phyloP scores from a whole-genome alignment of 805 yeast species.

The Candida sonorensis region DNA sequence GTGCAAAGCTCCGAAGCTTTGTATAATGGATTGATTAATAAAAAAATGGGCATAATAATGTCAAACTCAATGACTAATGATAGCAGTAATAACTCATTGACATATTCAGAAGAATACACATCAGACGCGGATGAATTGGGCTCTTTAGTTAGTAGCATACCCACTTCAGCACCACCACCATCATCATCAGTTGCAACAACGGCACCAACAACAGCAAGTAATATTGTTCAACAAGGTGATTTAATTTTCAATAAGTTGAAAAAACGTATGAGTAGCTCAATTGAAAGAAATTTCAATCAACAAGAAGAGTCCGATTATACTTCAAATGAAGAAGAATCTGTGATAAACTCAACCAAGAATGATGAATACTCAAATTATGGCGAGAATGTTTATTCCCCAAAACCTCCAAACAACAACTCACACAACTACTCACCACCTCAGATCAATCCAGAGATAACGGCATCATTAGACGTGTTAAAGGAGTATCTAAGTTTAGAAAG shows the following conservation, averaged over 20 bases:
- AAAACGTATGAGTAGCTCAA: slow-evolving; percentile 10
- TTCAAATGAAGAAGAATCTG: slow-evolving; percentile 16
- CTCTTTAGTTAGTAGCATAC: slow-evolving; percentile 7
- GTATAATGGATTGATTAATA: slow-evolving; percentile 12
- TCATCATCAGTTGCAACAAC: slow-evolving; percentile 15
- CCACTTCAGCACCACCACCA: slow-evolving; percentile 10
- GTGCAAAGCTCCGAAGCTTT: slow-evolving; percentile 16
- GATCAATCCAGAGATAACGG: slow-evolving; percentile 12
- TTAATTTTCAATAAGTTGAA: slow-evolving; percentile 20
- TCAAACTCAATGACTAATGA: not conserved
- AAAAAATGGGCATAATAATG: slow-evolving; percentile 4
- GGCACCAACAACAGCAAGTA: no score
- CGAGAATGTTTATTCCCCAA: not conserved
- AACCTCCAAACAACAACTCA: not conserved
- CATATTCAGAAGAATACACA: slow-evolving; percentile 21
- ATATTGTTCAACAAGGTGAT: slow-evolving; percentile 22
- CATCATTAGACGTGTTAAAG: slow-evolving; percentile 13
- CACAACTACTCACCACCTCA: slow-evolving; percentile 9
- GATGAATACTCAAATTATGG: not conserved
- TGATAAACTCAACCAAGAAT: no score
- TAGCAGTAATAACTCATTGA: slow-evolving; percentile 8
- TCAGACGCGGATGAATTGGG: slow-evolving; percentile 24
- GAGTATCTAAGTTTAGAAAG: slow-evolving; percentile 12
- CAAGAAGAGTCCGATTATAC: slow-evolving; percentile 19
- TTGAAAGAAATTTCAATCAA: slow-evolving; percentile 4